Evolutionary conservation across 139 green algal genomes (phyloP).

Genomic region (Tetraselmis chui): DNA sequence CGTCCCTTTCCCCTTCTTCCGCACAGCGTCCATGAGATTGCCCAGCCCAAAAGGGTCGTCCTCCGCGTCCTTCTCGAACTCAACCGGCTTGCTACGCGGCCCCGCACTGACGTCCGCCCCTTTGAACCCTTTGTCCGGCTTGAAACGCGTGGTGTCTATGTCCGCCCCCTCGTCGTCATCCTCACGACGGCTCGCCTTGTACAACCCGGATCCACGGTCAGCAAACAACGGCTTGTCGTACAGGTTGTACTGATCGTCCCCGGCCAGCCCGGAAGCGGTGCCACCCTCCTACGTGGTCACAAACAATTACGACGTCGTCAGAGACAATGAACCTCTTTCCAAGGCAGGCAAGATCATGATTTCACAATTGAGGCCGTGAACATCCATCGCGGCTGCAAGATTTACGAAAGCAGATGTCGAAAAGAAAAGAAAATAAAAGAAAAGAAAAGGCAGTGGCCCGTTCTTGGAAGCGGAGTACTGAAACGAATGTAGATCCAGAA

Average conservation of each 20-base stretch:
- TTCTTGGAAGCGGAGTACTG: too few species aligned
- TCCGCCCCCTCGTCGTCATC: slow-evolving; percentile 25
- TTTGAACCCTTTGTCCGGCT: slow-evolving; percentile 83
- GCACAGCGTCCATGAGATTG: slow-evolving; percentile 73
- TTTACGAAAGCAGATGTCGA: too few species aligned
- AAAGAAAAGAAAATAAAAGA: too few species aligned
- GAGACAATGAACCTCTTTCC: neutral
- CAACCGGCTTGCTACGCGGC: slow-evolving; percentile 41
- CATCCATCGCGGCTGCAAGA: too few species aligned
- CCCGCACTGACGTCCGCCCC: slow-evolving; percentile 46
- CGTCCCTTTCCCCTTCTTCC: slow-evolving; percentile 43
- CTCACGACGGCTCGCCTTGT: slow-evolving; percentile 40
- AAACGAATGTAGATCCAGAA: too few species aligned
- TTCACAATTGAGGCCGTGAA: too few species aligned
- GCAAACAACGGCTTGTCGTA: slow-evolving; percentile 95
- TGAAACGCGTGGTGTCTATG: slow-evolving; percentile 69
- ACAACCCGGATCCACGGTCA: slow-evolving; percentile 60
- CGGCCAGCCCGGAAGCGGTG: slow-evolving; percentile 69
- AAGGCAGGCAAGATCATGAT: neutral
- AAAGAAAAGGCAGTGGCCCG: too few species aligned
- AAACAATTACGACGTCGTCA: too few species aligned
- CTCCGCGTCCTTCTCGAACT: slow-evolving; percentile 87
- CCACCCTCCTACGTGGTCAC: slow-evolving; percentile 38
- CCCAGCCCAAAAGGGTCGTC: slow-evolving; percentile 94
- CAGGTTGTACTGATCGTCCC: slow-evolving; percentile 87